Evolutionary conservation across 2,329 filamentous ascomycete species (phyloP).

Genomic region (Akanthomyces muscarius): DNA sequence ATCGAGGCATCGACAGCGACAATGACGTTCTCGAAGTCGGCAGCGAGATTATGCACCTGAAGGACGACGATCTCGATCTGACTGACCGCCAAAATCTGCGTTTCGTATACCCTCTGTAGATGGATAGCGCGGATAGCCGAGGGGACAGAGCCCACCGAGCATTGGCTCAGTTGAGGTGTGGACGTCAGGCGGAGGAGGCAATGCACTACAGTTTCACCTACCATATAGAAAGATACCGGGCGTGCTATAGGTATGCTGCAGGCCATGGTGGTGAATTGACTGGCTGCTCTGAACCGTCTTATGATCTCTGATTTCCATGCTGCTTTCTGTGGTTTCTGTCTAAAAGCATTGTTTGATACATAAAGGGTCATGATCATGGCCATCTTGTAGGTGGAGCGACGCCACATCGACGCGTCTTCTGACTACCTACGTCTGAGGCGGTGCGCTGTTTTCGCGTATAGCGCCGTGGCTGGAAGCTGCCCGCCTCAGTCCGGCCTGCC

Average conservation of each 20-base stretch:
- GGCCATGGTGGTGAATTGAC: neutral
- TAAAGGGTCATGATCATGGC: too few relatives aligned
- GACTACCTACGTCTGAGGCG: neutral
- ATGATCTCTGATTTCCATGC: neutral
- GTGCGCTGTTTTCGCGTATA: neutral
- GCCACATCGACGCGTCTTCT: neutral
- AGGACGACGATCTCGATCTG: slow-evolving; percentile 20
- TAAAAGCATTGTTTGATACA: neutral
- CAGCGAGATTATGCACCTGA: slow-evolving; percentile 20
- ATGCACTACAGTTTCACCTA: neutral
- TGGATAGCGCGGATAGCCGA: neutral
- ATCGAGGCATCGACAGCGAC: slow-evolving; percentile 17
- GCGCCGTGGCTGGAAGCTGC: neutral
- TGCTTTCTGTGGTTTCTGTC: neutral
- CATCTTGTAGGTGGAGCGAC: neutral
- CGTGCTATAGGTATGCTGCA: neutral
- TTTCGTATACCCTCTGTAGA: slow-evolving; percentile 30
- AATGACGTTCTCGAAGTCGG: slow-evolving; percentile 20
- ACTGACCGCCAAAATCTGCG: slow-evolving; percentile 23
- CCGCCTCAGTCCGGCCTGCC: neutral
- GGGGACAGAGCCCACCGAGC: neutral
- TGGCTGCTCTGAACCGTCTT: neutral
- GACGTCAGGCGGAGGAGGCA: neutral
- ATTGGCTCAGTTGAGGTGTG: neutral
- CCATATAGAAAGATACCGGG: neutral